Evolutionary conservation across 2,329 filamentous ascomycete genomes (phyloP).

Genomic region (Monosporascus ibericus): DNA sequence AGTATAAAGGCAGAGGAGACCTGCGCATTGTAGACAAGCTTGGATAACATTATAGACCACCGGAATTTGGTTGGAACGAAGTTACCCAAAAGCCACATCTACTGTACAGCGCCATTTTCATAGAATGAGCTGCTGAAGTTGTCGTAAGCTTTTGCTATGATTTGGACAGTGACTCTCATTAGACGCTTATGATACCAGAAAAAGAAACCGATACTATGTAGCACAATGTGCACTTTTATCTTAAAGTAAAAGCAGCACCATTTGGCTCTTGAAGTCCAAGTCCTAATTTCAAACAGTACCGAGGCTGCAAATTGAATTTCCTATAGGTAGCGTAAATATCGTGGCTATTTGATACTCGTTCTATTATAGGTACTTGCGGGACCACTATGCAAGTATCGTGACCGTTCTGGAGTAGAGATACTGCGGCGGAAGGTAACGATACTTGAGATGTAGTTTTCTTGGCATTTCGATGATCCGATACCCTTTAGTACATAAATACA

Average conservation of each 20-base stretch:
- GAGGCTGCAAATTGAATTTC: not conserved
- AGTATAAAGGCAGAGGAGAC: not conserved
- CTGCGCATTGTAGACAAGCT: not conserved
- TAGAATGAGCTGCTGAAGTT: no score
- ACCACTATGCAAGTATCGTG: constrained; percentile 18
- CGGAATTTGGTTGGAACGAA: no score
- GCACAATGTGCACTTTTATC: no score
- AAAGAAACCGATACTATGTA: no score
- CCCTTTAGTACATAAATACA: not conserved
- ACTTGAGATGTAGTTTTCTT: constrained; percentile 16
- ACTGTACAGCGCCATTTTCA: no score
- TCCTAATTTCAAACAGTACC: no score
- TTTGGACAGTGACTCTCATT: no score
- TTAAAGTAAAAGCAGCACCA: no score
- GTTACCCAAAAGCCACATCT: no score
- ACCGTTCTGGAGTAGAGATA: constrained; percentile 13
- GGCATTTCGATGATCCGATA: constrained; percentile 10
- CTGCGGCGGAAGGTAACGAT: constrained; percentile 23
- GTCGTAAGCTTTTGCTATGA: no score
- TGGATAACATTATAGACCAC: not conserved
- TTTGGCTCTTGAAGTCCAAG: no score
- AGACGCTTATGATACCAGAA: no score
- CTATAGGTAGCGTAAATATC: not conserved
- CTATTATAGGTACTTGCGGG: constrained; percentile 23
- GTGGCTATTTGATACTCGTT: not conserved